These are phyloP conservation scores for Ustilago trichophora DNA, from an alignment of 1,284 basidiomycete species.

Conservation along the genomic window DNA sequence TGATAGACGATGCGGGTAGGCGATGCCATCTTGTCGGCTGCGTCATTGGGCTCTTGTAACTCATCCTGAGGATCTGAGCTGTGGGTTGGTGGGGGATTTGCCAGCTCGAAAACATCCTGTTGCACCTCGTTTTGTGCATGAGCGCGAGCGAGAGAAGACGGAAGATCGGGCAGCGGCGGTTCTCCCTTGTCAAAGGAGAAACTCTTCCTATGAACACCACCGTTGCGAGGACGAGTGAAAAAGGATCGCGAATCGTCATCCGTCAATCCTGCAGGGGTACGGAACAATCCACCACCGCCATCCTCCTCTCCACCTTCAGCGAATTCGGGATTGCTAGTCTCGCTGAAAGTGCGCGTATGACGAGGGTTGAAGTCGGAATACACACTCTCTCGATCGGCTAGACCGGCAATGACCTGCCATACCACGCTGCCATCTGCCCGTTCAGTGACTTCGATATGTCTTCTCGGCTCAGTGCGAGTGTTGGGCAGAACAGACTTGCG, in stretches of 20 bases:
- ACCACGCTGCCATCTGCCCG: constrained; percentile 58
- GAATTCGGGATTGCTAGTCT: neutral
- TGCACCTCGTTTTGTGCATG: no score
- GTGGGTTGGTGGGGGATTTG: constrained; percentile 3
- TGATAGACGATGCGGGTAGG: constrained; percentile 59
- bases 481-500: no score
- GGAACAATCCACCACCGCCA: neutral
- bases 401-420: constrained; percentile 60
- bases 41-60: no score
- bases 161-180: constrained; percentile 1
- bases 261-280: constrained; percentile 33
- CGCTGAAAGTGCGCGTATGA: constrained; percentile 18
- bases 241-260: constrained; percentile 51
- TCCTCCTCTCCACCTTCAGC: neutral
- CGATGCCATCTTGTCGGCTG: constrained; percentile 26
- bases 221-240: constrained; percentile 31
- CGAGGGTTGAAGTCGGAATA: constrained; percentile 45
- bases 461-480: constrained; percentile 10
- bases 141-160: no score
- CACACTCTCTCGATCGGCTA: constrained; percentile 49
- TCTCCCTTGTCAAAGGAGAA: constrained; percentile 25
- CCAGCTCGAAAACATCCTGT: constrained; percentile 25
- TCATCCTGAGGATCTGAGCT: no score
- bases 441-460: constrained; percentile 61
- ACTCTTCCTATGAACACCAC: constrained; percentile 18